Base-by-base conservation (phyloP, 495 filamentous ascomycete species). In the Aspergillus saccharolyticus region DNA sequence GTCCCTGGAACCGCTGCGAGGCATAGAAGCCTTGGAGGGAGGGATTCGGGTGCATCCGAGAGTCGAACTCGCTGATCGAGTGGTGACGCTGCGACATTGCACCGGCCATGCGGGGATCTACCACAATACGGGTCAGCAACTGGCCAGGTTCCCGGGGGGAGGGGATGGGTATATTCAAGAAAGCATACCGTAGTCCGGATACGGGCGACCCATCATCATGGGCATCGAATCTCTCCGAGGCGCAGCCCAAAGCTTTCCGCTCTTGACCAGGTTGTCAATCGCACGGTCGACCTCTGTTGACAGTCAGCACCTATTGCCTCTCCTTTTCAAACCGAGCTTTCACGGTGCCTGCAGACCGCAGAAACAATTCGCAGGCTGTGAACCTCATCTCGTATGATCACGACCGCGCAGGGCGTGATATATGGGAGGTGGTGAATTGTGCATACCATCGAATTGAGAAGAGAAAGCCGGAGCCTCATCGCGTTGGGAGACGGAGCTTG, bases 11-110 rank as follows among this genome's bases (percentile, higher is more conserved):
- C 62, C 94, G 89, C 75, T 98, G 94, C 55, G 84, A 85, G 63
- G 91, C 89, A 72, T 96, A 97, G 74, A 92, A 98, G 63, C 85
- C 91, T 69, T 97, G 94, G 53, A 93, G 78, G 67, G 93, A 96
- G 60, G 89, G 83, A 50, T 83, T 82, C 55, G 88, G 86, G 69
- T 88, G 89, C 54, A 83, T 75, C 44, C 86, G 79, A 48, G 85
- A 78, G 65, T 94, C 89, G 75, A 90, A 96, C 58, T 97, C 92
- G 77, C 86, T 85, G 53, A 93, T 78, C 42, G 92, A 93, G 74
- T 96, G 91, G 65, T 89, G 88, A 68, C 89, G 88, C 66, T 80
- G 79, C 24, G 79, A 66, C 20, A 66, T 58, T 57, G 67, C 63
- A 30, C 63, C 66, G 64, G 58, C 69, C 65, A 78, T 73, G 53